Base-by-base conservation (phyloP, 768 basidiomycete genomes). In the Russula virescens region DNA sequence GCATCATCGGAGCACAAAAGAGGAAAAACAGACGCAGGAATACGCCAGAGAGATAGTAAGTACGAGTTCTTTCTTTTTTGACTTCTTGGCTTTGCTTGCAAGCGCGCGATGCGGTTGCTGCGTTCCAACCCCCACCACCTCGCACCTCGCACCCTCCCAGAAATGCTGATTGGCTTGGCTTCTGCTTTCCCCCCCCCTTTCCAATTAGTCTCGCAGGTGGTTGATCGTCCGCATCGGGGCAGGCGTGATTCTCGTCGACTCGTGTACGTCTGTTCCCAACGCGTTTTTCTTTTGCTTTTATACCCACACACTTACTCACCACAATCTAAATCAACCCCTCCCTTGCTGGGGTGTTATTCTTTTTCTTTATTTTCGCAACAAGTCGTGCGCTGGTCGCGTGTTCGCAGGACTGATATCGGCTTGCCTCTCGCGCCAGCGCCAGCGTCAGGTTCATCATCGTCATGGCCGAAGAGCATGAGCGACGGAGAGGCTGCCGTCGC, bases 371-470 rank as follows among this genome's bases (percentile, higher is more conserved):
- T 55, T 19, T 47, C 28, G 16, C 35, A 9, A 63, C n/a, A n/a
- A 91, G 90, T 90, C 71, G 90, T 92, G 57, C 77, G 90, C 66
- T 92, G 88, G 87, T 83, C 84, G 38, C 82, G 89, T 66, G 75
- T 89, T 1, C 80, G 87, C 42, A 19, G 55, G 58, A 11, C 9
- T 23, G 25, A 28, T 46, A 16, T 11, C 8, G 18, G n/a, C 16
- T 25, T 54, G 25, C 14, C n/a, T n/a, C n/a, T n/a, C n/a, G n/a
- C 23, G 23, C 55, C 1, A 13, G 8, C 19, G 51, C 52, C 31
- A 55, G 65, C 60, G 59, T 58, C 58, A 52, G 31, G 52, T 34
- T 67, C 46, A 55, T 18, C 66, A 40, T 67, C 46, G 53, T 18
- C 66, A 40, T 50, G 56, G 53, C 25, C 23, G 23, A 53, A 21